phyloP scores from a whole-genome alignment of 352 stramenopile genomes.

The Phytophthora brassicae region DNA sequence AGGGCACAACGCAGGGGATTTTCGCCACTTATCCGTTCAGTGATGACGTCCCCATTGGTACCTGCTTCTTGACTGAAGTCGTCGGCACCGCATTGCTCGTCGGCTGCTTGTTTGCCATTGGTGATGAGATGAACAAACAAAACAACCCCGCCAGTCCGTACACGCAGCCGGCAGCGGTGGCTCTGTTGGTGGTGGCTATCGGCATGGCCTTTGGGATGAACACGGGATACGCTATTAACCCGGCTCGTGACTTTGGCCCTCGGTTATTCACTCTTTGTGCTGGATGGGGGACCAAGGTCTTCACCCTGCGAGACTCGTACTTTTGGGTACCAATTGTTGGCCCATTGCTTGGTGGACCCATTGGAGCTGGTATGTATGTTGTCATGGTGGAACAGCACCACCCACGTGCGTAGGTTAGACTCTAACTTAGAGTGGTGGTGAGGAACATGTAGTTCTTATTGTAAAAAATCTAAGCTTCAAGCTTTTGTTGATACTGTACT shows the following conservation, averaged over 20 bases:
- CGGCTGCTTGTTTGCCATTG: conserved; percentile 54
- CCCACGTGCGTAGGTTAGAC: conserved; percentile 9
- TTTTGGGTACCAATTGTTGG: conserved; percentile 59
- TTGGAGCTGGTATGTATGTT: conserved; percentile 38
- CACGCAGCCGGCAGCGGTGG: conserved; percentile 42
- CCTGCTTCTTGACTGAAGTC: conserved; percentile 64
- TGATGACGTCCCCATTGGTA: conserved; percentile 39
- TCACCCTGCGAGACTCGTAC: conserved; percentile 44
- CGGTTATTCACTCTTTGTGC: conserved; percentile 44
- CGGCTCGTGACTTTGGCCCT: conserved; percentile 48
- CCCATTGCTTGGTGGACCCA: conserved; percentile 36
- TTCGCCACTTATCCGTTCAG: conserved; percentile 57
- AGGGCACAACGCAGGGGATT: conserved; percentile 39
- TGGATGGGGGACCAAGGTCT: conserved; percentile 43
- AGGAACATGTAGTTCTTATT: too few species aligned
- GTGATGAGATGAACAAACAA: conserved; percentile 53
- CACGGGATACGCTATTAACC: conserved; percentile 72
- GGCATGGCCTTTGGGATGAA: conserved; percentile 75
- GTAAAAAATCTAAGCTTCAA: too few species aligned
- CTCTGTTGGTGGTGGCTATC: conserved; percentile 52
- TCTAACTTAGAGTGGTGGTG: too few species aligned
- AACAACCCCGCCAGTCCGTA: conserved; percentile 57
- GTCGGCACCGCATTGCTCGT: conserved; percentile 60
- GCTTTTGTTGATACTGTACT: too few species aligned
- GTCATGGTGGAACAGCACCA: conserved; percentile 38